A percentile compares a stretch with the other conserved stretches of the same genome.
Evolutionary conservation across 2,329 filamentous ascomycete species (phyloP).

Genomic region (Daldinia eschscholtzii): DNA sequence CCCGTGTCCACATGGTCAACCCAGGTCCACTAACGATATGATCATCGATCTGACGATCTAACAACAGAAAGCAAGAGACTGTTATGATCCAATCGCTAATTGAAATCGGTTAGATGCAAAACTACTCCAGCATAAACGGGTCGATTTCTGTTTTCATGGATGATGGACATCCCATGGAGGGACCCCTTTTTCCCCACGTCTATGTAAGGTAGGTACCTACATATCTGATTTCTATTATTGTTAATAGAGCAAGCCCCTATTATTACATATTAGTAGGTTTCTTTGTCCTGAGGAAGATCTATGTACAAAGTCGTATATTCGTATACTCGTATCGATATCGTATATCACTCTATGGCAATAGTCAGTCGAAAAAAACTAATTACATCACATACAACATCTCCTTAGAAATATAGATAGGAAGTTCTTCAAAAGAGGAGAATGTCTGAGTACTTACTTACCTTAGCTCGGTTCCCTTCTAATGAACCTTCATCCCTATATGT

Average conservation of each 20-base stretch:
- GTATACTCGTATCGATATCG: not conserved
- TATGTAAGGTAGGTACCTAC: too few species aligned
- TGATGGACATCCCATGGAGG: slow-evolving; percentile 36
- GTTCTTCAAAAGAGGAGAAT: not conserved
- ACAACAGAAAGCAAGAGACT: slow-evolving; percentile 33
- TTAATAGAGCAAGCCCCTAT: slow-evolving; percentile 26
- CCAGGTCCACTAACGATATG: slow-evolving; percentile 29
- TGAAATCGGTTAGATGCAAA: slow-evolving; percentile 36
- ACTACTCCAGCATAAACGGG: slow-evolving; percentile 31
- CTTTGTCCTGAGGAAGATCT: slow-evolving; percentile 29
- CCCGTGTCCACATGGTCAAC: slow-evolving; percentile 21
- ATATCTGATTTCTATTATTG: slow-evolving; percentile 29
- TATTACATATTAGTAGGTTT: slow-evolving; percentile 9
- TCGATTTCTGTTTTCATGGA: slow-evolving; percentile 25
- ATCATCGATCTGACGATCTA: slow-evolving; percentile 41
- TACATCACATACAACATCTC: slow-evolving; percentile 16
- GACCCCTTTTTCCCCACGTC: slow-evolving; percentile 36
- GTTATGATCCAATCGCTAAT: slow-evolving; percentile 24
- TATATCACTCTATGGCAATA: not conserved
- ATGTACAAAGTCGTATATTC: slow-evolving; percentile 3
- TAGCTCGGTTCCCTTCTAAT: not conserved
- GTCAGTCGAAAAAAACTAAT: slow-evolving; percentile 8
- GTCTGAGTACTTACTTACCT: slow-evolving; percentile 3
- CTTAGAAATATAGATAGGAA: not conserved
- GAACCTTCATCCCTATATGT: slow-evolving; percentile 6